Evolutionary conservation across 805 yeast species (phyloP), one percentile per base, ranked within the genome.

Genomic region (Saturnispora besseyi): DNA sequence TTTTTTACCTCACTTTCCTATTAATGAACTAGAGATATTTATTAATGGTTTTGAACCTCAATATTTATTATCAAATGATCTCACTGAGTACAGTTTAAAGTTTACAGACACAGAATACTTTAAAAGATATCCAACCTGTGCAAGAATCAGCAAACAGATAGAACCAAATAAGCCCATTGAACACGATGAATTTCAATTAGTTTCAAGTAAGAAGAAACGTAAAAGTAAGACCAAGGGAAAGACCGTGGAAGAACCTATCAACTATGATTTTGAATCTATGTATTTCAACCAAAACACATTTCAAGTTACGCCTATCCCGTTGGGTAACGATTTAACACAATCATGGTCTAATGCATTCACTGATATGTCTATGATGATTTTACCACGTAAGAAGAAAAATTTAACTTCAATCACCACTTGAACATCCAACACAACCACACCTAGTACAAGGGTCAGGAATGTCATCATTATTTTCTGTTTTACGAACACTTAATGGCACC

Each of bases 361-460:
- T 29, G 65, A 63, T 55, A 44, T 62, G 24, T 48, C 62, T 22
- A 54, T 56, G 51, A 52, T 46, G 46, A 7, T n/a, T 8, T 29
- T 43, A 15, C 36, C 46, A 33, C 31, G 13, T 3, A 43, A 18
- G n/a, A 18, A 31, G 33, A 36, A 18, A 18, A 18, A 26, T 26
- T 26, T 26, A 26, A 6, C 29, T 21, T 34, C 65, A 86, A 61
- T 85, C 93, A 18, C 79, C 74, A 59, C 89, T 83, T 2, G 91
- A 78, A 62, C 96, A 87, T 5, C 96, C 96, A 53, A 74, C 69
- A 59, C 96, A 87, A 0, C 96, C 96, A 70, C 96, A 87, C 30
- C 82, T 84, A 5, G 83, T 73, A 63, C 95, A 87, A 12, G 76
- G 58, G 13, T 53, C 60, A 2, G 59, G 64, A 4, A 65, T 55